A percentile compares a stretch with the other conserved stretches of the same genome.
These are phyloP conservation scores for Aspergillus cavernicola DNA, from an alignment of 495 filamentous ascomycete species.

Conservation along the genomic window DNA sequence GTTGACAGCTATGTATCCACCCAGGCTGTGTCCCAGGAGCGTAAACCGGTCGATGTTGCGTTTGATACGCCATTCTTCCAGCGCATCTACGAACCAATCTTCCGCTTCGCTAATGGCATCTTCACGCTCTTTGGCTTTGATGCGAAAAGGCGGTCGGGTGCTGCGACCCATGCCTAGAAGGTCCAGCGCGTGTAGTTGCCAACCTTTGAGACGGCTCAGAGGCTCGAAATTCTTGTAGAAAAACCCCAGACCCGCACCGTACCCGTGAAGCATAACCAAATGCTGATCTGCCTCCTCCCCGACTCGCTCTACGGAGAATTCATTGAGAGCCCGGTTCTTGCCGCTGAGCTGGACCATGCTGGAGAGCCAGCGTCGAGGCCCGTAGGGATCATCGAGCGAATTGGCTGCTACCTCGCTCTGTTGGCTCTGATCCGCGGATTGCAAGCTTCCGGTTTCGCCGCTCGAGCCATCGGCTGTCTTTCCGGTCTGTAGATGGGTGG, in stretches of 20 bases:
- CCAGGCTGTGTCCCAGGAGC: constrained; percentile 85
- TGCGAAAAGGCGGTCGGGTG: constrained; percentile 73
- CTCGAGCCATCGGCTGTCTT: constrained; percentile 42
- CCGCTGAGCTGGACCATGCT: constrained; percentile 80
- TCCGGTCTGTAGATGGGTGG: constrained; percentile 66
- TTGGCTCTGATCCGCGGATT: constrained; percentile 37
- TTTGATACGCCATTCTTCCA: constrained; percentile 91
- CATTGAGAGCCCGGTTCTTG: constrained; percentile 83
- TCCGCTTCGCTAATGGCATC: constrained; percentile 88
- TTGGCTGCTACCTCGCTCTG: constrained; percentile 35
- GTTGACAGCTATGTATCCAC: constrained; percentile 89
- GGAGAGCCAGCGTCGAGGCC: constrained; percentile 80
- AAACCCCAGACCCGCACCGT: constrained; percentile 92
- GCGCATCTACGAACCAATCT: constrained; percentile 90
- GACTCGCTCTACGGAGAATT: constrained; percentile 83
- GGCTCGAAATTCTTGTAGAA: constrained; percentile 98
- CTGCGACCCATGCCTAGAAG: constrained; percentile 94
- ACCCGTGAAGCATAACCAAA: constrained; percentile 96
- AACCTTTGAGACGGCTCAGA: constrained; percentile 69
- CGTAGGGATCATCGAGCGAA: constrained; percentile 72
- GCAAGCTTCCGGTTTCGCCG: constrained; percentile 38
- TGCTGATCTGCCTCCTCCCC: constrained; percentile 74
- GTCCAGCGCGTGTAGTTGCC: constrained; percentile 90
- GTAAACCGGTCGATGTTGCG: constrained; percentile 91
- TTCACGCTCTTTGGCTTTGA: constrained; percentile 75